These are phyloP conservation scores for Alternaria sp. DNA, from an alignment of 2,329 filamentous ascomycete genomes.

Conservation along the genomic window DNA sequence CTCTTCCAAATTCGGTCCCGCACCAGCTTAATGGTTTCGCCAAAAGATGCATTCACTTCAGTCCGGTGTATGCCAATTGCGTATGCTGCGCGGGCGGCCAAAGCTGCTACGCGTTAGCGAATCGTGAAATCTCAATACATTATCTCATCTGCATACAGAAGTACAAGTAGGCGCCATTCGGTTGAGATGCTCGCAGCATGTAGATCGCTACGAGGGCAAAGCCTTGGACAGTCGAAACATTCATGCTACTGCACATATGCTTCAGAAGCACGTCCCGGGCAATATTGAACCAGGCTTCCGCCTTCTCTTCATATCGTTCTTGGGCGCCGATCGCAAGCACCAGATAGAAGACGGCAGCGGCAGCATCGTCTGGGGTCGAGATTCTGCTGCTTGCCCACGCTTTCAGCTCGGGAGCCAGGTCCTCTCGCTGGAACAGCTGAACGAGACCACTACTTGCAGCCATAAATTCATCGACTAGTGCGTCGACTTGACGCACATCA, in stretches of 20 bases:
- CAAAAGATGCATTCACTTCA: constrained; percentile 60
- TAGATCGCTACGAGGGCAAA: constrained; percentile 60
- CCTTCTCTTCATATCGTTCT: constrained; percentile 49
- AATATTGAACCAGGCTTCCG: constrained; percentile 57
- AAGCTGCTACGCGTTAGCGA: constrained; percentile 23
- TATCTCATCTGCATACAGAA: constrained; percentile 46
- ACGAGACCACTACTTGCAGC: constrained; percentile 57
- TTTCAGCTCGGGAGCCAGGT: constrained; percentile 37
- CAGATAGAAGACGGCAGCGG: constrained; percentile 58
- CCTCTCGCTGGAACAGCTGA: constrained; percentile 55
- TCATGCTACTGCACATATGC: constrained; percentile 58
- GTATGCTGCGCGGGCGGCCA: constrained; percentile 60
- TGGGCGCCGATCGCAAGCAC: constrained; percentile 60
- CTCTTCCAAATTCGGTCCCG: constrained; percentile 62
- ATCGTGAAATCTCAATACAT: too few relatives aligned
- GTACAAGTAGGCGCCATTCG: constrained; percentile 61
- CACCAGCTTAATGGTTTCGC: constrained; percentile 48
- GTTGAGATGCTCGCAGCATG: constrained; percentile 59
- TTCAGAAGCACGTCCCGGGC: constrained; percentile 55
- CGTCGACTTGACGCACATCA: constrained; percentile 49
- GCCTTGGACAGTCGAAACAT: constrained; percentile 59
- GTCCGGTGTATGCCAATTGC: constrained; percentile 60
- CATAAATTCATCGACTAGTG: constrained; percentile 52
- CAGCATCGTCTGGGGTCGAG: constrained; percentile 47
- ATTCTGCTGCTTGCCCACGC: constrained; percentile 29